A percentile compares a stretch with the other conserved stretches of the same genome.
Evolutionary conservation across 805 yeast species (phyloP).

Genomic region (Nakazawaea laoshanensis): DNA sequence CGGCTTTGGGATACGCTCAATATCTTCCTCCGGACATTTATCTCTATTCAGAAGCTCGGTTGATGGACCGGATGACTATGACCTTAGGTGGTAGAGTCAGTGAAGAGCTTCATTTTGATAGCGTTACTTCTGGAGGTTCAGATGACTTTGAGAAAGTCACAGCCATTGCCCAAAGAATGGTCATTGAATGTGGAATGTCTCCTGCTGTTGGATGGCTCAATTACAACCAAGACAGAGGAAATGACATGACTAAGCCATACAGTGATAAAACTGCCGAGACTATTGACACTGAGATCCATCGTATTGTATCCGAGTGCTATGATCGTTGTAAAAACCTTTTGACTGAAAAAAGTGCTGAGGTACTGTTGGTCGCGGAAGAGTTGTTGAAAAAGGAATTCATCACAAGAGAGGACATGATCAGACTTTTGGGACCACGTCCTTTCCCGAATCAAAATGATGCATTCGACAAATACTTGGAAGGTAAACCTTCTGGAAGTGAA

Average conservation of each 20-base stretch:
- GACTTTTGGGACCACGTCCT: constrained; percentile 70
- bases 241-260: constrained; percentile 51
- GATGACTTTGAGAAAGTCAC: constrained; percentile 93
- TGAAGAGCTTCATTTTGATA: constrained; percentile 79
- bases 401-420: constrained; percentile 73
- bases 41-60: constrained; percentile 67
- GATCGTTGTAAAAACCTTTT: constrained; percentile 49
- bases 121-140: constrained; percentile 87
- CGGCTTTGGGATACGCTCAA: constrained; percentile 95
- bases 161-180: constrained; percentile 84
- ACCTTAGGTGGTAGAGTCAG: constrained; percentile 88
- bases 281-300: constrained; percentile 63
- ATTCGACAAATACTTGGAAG: constrained; percentile 75
- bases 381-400: constrained; percentile 67
- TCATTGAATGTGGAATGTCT: constrained; percentile 84
- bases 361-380: constrained; percentile 67
- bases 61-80: constrained; percentile 84
- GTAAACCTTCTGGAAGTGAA: constrained; percentile 3
- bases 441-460: constrained; percentile 78
- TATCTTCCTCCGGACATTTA: constrained; percentile 87
- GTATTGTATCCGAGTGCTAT: constrained; percentile 61
- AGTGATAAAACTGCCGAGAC: constrained; percentile 62
- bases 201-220: constrained; percentile 57
- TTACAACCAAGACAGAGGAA: constrained; percentile 40
- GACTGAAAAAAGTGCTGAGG: constrained; percentile 49